These are phyloP conservation scores for Arachis stenosperma DNA, from an alignment of 306 rosid genomes.

Conservation along the genomic window DNA sequence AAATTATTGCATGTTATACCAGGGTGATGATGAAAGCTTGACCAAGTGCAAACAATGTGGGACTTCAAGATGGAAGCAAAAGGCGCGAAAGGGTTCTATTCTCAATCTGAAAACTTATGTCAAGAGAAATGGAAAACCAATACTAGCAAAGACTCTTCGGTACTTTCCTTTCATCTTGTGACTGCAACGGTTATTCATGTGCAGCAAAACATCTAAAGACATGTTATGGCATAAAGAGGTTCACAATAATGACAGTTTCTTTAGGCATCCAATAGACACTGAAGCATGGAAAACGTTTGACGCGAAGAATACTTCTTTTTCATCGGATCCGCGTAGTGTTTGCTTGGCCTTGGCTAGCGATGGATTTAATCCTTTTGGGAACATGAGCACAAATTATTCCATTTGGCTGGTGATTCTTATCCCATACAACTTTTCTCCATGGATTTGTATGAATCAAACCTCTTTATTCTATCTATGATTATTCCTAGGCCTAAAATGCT, in stretches of 20 bases:
- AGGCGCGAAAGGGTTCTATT: background rate
- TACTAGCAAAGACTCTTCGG: background rate
- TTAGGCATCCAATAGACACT: background rate
- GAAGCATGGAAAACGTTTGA: background rate
- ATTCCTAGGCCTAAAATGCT: background rate
- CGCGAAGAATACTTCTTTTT: too few relatives aligned
- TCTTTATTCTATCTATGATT: background rate
- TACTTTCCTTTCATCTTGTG: background rate
- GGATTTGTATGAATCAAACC: background rate
- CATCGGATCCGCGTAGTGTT: background rate
- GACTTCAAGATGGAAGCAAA: too few relatives aligned
- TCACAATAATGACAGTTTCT: background rate
- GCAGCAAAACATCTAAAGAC: background rate
- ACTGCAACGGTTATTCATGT: background rate
- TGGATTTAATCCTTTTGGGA: background rate
- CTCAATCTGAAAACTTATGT: background rate
- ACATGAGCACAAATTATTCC: background rate
- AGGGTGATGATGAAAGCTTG: too few relatives aligned
- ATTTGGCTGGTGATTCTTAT: background rate
- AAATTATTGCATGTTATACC: too few relatives aligned
- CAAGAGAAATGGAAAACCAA: too few relatives aligned
- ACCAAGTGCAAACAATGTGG: too few relatives aligned
- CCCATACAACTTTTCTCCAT: background rate
- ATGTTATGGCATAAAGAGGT: background rate
- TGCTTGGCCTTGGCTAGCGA: background rate